Conservation (phyloP, 2,329 filamentous ascomycete genomes). For the Tolypocladium ovalisporum region DNA sequence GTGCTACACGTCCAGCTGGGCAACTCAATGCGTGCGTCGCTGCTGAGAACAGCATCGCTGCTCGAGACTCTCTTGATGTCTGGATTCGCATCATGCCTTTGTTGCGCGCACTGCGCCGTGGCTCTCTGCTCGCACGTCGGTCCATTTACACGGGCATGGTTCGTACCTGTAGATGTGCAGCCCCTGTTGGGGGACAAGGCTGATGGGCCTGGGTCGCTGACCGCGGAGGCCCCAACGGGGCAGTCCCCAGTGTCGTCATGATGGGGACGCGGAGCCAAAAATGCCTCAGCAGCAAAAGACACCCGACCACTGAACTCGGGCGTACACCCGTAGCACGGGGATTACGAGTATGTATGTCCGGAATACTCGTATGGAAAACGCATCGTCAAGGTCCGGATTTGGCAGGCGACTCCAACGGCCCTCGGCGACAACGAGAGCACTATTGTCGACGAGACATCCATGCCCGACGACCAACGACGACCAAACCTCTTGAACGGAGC, state of each 20-base stretch:
- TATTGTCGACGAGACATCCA: neutral
- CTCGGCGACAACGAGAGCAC: neutral
- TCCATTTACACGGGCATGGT: neutral
- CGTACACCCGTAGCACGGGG: neutral
- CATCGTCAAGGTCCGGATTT: neutral
- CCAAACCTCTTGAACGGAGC: neutral
- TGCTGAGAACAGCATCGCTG: neutral
- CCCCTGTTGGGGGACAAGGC: neutral
- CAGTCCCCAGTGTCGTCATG: neutral
- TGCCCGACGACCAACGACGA: neutral
- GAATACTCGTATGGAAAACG: neutral
- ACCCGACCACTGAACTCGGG: neutral
- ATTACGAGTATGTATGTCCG: too few species aligned
- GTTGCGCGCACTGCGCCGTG: neutral
- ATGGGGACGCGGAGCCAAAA: slow-evolving; percentile 3
- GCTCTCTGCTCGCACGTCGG: neutral
- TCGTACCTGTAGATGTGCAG: neutral
- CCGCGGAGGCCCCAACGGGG: neutral
- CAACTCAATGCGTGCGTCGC: neutral
- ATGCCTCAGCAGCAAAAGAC: slow-evolving; percentile 5
- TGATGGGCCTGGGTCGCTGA: neutral
- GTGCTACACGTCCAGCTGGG: neutral
- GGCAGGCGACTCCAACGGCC: neutral
- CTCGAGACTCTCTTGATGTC: neutral
- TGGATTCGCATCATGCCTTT: neutral